A percentile compares a stretch with the other conserved stretches of the same genome.
phyloP scores from a whole-genome alignment of 2,329 filamentous ascomycete species.

The Fusarium agapanthi region DNA sequence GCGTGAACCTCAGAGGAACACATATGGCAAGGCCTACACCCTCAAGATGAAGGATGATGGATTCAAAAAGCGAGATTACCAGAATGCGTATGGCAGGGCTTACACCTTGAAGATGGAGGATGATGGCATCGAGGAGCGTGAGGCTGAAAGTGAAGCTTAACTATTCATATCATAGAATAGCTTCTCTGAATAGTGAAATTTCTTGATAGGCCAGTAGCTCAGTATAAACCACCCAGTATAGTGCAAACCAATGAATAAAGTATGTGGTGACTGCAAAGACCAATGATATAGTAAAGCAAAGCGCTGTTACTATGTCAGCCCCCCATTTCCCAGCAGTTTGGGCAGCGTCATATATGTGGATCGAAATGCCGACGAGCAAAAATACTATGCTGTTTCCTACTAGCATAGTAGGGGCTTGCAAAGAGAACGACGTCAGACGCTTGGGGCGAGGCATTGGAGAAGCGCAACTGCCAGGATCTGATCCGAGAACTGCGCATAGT shows the following conservation, averaged over 20 bases:
- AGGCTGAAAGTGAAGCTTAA: not conserved
- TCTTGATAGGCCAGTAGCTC: not conserved
- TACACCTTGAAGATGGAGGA: not conserved
- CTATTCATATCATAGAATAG: not conserved
- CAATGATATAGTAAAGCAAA: not conserved
- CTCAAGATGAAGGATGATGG: slow-evolving; percentile 1
- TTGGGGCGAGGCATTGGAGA: not conserved
- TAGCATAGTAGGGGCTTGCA: not conserved
- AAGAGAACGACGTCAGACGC: not conserved
- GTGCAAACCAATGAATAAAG: not conserved
- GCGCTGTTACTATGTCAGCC: not conserved
- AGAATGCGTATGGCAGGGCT: not conserved
- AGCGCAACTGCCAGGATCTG: not conserved
- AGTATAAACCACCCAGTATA: not conserved
- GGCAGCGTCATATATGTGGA: not conserved
- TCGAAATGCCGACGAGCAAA: not conserved
- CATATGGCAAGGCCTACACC: not conserved
- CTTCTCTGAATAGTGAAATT: not conserved
- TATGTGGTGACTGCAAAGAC: not conserved
- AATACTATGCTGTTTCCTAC: not conserved
- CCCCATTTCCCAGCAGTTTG: not conserved
- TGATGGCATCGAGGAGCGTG: not conserved
- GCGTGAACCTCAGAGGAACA: not conserved
- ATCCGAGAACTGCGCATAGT: not conserved
- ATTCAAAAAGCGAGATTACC: not conserved